Base-by-base conservation (phyloP, 345 rosid genomes). In the Gossypioides kirkii region DNA sequence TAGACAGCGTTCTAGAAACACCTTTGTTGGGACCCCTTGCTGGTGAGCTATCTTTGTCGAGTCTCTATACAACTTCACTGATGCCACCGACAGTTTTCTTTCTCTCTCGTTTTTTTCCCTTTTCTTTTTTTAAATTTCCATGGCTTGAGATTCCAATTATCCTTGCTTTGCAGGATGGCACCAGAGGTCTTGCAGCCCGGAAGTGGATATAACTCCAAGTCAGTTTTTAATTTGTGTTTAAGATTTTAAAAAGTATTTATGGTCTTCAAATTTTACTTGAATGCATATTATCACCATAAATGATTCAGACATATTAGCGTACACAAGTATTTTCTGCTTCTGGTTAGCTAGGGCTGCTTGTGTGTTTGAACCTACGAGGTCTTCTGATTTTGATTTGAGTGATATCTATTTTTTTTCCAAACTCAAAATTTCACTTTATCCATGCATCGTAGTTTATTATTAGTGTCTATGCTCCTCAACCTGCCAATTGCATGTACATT, bases 1-100 rank as follows among this genome's bases (percentile, higher is more conserved):
- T 75, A 89, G 99, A 77, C 99, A 84, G 77, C 93, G 96, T 63
- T 76, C 98, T 23, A 93, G 99, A 85, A 96, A 93, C 84, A 96
- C 98, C 73, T 91, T 96, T 82, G 97, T 91, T 56, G 99, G 99
- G 77, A 96, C 98, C 76, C 99, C 99, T 66, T 96, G 99, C 91
- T 96, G 99, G 98, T 96, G 69, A 72, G 82, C 65, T 77, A 63
- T 73, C 26, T 68, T 68, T 68, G 72, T 49, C 45, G 17, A 54
- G 14, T 63, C 55, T 61, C 12, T 12, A 53, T 45, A 75, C 50
- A 59, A 1, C 60, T 12, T 43, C 65, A 50, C 56, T 76, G 43
- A 28, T 45, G 63, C 22, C 59, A 52, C 67, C 64, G 58, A 45
- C 26, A 25, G 42, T 25, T 6, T 59, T 28, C 28, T n/a, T 22